These are phyloP conservation scores for Phycomyces nitens DNA, from an alignment of 192 early-diverging fungal genomes.

Conservation along the genomic window DNA sequence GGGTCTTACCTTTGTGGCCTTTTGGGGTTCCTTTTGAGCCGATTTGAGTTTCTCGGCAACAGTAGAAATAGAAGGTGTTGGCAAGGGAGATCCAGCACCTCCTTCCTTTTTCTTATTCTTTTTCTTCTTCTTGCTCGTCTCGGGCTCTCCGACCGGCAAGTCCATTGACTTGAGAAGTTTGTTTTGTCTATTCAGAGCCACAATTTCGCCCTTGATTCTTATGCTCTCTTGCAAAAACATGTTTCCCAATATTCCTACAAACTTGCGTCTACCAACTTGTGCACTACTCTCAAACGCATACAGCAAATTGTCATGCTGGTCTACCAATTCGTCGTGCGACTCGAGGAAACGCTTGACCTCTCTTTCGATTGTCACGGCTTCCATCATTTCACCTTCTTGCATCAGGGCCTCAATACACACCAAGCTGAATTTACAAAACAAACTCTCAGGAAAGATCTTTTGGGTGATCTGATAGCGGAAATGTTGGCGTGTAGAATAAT, in stretches of 20 bases:
- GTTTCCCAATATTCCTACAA: conserved; percentile 68
- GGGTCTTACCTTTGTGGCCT: too few species aligned
- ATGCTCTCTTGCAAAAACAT: conserved; percentile 73
- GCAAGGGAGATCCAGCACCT: too few species aligned
- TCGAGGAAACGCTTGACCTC: conserved; percentile 54
- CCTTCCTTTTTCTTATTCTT: conserved; percentile 31
- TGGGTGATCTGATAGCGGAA: conserved; percentile 44
- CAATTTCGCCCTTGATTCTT: conserved; percentile 57
- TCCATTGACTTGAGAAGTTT: conserved; percentile 48
- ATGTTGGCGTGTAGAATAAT: conserved; percentile 53
- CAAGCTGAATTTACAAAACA: conserved; percentile 47
- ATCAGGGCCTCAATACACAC: conserved; percentile 66
- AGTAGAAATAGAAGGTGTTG: too few species aligned
- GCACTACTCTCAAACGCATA: conserved; percentile 47
- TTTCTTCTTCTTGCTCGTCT: conserved; percentile 12
- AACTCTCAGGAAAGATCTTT: conserved; percentile 26
- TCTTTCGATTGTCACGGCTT: conserved; percentile 52
- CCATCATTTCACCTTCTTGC: conserved; percentile 71
- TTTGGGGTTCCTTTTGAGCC: too few species aligned
- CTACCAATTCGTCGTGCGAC: conserved; percentile 49
- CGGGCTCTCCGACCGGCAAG: too few species aligned
- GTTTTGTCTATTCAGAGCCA: conserved; percentile 52
- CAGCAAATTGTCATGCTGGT: conserved; percentile 58
- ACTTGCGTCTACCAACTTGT: conserved; percentile 60
- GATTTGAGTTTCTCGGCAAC: too few species aligned